phyloP scores from a whole-genome alignment of 2,329 filamentous ascomycete genomes.

The Thielaviopsis ethacetica region DNA sequence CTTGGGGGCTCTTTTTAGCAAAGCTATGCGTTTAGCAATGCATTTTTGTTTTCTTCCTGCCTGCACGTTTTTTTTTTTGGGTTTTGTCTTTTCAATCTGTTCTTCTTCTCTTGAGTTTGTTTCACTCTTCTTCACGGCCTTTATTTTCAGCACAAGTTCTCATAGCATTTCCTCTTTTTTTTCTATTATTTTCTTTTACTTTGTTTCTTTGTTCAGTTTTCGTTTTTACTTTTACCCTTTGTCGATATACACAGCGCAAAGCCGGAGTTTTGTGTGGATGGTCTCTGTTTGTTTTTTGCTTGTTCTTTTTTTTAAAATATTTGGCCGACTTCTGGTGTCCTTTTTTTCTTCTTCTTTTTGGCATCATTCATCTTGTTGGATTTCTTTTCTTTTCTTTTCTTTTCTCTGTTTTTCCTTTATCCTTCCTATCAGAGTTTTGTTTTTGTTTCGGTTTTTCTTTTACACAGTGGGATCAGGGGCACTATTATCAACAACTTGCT shows the following conservation, averaged over 20 bases:
- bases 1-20: too few relatives aligned
- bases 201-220: not conserved
- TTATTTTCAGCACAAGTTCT: not conserved
- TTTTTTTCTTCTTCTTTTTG: not conserved
- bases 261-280: not conserved
- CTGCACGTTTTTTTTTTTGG: too few relatives aligned
- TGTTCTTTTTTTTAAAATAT: not conserved
- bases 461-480: not conserved
- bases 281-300: not conserved
- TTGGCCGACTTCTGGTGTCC: not conserved
- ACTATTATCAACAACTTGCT: not conserved
- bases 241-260: not conserved
- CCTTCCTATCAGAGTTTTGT: not conserved
- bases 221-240: not conserved
- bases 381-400: not conserved
- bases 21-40: too few relatives aligned
- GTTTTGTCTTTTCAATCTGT: not conserved
- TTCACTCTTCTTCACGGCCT: not conserved
- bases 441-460: not conserved
- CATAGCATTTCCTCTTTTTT: not conserved
- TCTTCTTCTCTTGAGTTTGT: not conserved
- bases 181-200: not conserved
- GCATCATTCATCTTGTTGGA: not conserved
- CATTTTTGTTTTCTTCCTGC: too few relatives aligned
- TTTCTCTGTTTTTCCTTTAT: not conserved